These are phyloP conservation scores for Cladosporium austrohemisphaericum DNA, from an alignment of 2,329 filamentous ascomycete species.

Conservation along the genomic window DNA sequence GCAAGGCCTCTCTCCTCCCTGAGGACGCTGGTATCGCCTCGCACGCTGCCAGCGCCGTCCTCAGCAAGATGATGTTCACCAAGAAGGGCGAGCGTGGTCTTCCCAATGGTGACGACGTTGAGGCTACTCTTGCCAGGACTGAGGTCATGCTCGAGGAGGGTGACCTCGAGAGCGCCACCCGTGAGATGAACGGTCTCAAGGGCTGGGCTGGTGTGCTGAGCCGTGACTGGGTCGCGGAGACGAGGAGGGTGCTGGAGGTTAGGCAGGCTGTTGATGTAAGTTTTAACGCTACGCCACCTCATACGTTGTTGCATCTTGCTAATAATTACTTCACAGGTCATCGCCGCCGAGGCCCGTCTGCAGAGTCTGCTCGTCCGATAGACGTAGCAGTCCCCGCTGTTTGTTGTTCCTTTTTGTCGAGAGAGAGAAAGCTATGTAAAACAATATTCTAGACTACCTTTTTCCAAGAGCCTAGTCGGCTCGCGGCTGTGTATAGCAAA, in stretches of 20 bases:
- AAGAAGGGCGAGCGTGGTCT: constrained; percentile 64
- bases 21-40: constrained; percentile 92
- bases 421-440: constrained; percentile 8
- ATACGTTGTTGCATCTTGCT: background rate
- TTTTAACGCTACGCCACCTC: too few species aligned
- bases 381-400: background rate
- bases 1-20: constrained; percentile 88
- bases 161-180: constrained; percentile 81
- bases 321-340: constrained; percentile 55
- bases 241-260: constrained; percentile 88
- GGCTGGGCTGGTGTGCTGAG: constrained; percentile 96
- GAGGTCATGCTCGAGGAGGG: constrained; percentile 91
- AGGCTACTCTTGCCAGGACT: constrained; percentile 85
- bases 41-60: constrained; percentile 81
- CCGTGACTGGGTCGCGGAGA: constrained; percentile 89
- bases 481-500: constrained; percentile 20
- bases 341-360: constrained; percentile 82
- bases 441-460: constrained; percentile 8
- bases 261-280: constrained; percentile 92
- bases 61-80: constrained; percentile 95
- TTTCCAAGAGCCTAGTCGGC: constrained; percentile 3
- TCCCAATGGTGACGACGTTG: constrained; percentile 81
- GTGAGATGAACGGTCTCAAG: constrained; percentile 88
- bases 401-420: background rate
- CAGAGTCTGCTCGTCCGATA: constrained; percentile 83